Evolutionary conservation across 2,329 filamentous ascomycete species (phyloP).

Genomic region (Epichloe baconii): DNA sequence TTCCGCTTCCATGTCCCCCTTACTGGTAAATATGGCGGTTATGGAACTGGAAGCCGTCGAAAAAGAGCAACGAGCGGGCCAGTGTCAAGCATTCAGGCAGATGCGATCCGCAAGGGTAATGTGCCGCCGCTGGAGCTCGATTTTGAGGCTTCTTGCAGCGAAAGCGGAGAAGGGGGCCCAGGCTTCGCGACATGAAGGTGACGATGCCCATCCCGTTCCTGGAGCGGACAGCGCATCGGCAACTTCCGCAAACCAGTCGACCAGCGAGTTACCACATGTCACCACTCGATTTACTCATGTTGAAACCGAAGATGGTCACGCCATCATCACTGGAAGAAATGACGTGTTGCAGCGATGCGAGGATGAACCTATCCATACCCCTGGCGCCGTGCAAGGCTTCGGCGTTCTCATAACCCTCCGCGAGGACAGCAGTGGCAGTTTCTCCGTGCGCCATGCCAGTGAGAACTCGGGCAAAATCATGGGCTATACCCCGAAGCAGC

Average conservation of each 20-base stretch:
- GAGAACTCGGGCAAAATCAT: conserved; percentile 68
- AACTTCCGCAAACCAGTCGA: conserved; percentile 12
- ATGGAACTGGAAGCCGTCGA: conserved; percentile 12
- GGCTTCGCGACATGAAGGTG: background rate
- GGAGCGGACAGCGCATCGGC: conserved; percentile 7
- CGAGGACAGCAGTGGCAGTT: conserved; percentile 53
- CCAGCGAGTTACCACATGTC: conserved; percentile 34
- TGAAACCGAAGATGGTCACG: conserved; percentile 63
- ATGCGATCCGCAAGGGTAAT: conserved; percentile 27
- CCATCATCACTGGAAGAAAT: conserved; percentile 68
- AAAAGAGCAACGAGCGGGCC: conserved; percentile 25
- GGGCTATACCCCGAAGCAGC: conserved; percentile 61
- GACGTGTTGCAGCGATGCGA: conserved; percentile 68
- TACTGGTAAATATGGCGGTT: background rate
- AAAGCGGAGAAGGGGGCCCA: conserved; percentile 14
- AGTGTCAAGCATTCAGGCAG: conserved; percentile 32
- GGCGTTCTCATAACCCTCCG: conserved; percentile 63
- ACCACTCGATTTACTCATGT: conserved; percentile 70
- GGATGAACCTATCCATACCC: conserved; percentile 82
- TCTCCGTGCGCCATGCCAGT: conserved; percentile 61
- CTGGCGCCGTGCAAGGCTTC: conserved; percentile 70
- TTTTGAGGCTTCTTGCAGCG: conserved; percentile 19
- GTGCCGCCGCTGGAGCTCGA: conserved; percentile 21
- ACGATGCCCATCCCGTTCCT: background rate
- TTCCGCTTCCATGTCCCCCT: conserved; percentile 12